Conservation (phyloP, 352 stramenopile species). For the Globisporangium lucens region DNA sequence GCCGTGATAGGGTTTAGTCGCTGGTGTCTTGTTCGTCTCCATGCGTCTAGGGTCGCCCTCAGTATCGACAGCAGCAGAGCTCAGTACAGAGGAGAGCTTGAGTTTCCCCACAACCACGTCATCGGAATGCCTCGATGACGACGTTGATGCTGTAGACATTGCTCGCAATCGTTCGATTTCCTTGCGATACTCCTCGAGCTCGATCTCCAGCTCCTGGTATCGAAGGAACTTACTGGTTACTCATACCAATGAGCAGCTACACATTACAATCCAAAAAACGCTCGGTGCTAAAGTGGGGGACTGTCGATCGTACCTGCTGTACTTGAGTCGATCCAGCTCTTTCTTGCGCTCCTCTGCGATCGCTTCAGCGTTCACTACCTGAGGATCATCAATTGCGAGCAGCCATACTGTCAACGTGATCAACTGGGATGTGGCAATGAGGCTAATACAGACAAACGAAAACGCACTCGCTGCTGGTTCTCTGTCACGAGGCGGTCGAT, state of each 20-base stretch:
- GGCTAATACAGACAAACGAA: not conserved
- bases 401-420: not conserved
- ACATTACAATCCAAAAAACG: no score
- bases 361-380: slow-evolving; percentile 49
- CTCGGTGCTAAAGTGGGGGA: not conserved
- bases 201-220: slow-evolving; percentile 56
- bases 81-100: slow-evolving; percentile 24
- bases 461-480: slow-evolving; percentile 46
- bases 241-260: not conserved
- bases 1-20: not conserved
- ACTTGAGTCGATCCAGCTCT: slow-evolving; percentile 50
- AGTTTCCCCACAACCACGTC: slow-evolving; percentile 41
- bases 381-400: not conserved
- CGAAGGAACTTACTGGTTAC: slow-evolving; percentile 59
- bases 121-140: not conserved
- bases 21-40: not conserved
- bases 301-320: slow-evolving; percentile 38
- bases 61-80: not conserved
- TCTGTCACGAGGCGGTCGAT: slow-evolving; percentile 60
- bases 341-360: slow-evolving; percentile 54
- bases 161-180: slow-evolving; percentile 52
- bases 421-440: no score
- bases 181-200: slow-evolving; percentile 53
- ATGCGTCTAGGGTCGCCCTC: not conserved
- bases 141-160: slow-evolving; percentile 17